Base-by-base conservation (phyloP, 108 stramenopile species). In the Stephanodiscus triporus region DNA sequence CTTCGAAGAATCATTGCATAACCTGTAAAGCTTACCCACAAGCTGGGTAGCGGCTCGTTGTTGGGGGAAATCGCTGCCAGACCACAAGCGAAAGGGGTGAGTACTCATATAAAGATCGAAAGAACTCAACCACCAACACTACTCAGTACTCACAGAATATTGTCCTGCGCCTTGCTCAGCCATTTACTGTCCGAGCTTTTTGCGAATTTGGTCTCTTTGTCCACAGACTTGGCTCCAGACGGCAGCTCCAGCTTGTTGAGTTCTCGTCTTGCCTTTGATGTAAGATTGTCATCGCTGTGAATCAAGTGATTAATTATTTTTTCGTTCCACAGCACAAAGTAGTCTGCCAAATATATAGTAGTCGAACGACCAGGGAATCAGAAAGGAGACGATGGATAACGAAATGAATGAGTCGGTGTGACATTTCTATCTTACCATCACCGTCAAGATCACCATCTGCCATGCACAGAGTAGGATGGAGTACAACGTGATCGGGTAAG, bases 371-470 rank as follows among this genome's bases (percentile, higher is more conserved):
- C 14, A 24, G 6, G 57, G 24, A 36, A 32, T 37, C 27, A 68
- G 50, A 23, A 66, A 47, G n/a, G 19, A 50, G 0, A 17, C 24
- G 58, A 70, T 13, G 51, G 0, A 20, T 38, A 54, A 22, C 16
- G 34, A 54, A 50, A 7, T 5, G 22, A 30, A 17, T 1, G 17
- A 60, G 10, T 24, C 32, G 10, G 27, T 27, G 42, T 34, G 27
- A 2, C 65, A 47, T 2, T 14, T 4, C 45, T 63, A 1, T 2
- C 70, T 72, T 62, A 66, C 71, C 34, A 49, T 74, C 79, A 9
- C 79, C 79, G 50, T 75, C 79, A n/a, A 80, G 51, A 57, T 80
- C 79, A 37, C 79, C 79, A 57, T 80, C 79, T 63, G 48, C 42
- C 58, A 66, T 66, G 45, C 40, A 29, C 11, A 64, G 38, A n/a